These are phyloP conservation scores for Strobilomyces dryophilus DNA, from an alignment of 768 basidiomycete genomes.

Conservation along the genomic window DNA sequence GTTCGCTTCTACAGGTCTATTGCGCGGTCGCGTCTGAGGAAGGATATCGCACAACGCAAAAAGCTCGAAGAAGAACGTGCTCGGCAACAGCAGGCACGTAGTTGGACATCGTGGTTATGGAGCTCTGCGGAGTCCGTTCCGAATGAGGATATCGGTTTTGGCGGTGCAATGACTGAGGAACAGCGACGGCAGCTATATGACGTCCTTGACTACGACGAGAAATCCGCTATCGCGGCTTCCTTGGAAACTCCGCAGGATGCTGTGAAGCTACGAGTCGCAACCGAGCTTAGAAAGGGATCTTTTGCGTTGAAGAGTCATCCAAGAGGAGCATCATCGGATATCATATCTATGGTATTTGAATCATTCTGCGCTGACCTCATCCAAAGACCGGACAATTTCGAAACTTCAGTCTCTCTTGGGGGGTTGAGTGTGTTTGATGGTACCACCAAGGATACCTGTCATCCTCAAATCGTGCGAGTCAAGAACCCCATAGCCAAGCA, in stretches of 20 bases:
- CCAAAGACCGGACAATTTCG: conserved; percentile 84
- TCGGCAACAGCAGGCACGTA: conserved; percentile 47
- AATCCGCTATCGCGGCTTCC: conserved; percentile 62
- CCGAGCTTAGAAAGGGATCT: conserved; percentile 83
- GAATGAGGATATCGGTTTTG: conserved; percentile 53
- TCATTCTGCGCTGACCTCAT: conserved; percentile 78
- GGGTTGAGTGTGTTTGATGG: conserved; percentile 89
- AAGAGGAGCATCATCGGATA: conserved; percentile 56
- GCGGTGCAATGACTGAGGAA: conserved; percentile 78
- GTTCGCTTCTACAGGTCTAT: conserved; percentile 97
- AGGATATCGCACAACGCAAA: conserved; percentile 69
- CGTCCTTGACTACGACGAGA: conserved; percentile 89
- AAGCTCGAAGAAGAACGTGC: conserved; percentile 67
- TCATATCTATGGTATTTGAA: conserved; percentile 86
- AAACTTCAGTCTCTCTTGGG: conserved; percentile 78
- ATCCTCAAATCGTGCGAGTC: conserved; percentile 89
- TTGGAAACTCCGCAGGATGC: conserved; percentile 76
- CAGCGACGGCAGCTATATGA: conserved; percentile 89
- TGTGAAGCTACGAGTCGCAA: conserved; percentile 67
- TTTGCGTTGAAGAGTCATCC: conserved; percentile 80
- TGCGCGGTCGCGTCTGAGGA: conserved; percentile 80
- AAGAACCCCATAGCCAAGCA: conserved; percentile 38
- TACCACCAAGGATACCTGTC: conserved; percentile 73
- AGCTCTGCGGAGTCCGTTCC: conserved; percentile 46
- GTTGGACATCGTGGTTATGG: conserved; percentile 82